Percentiles rank a stretch among this genome's conserved stretches.
phyloP scores from a whole-genome alignment of 2,329 filamentous ascomycete species.

The Diplodia seriata region DNA sequence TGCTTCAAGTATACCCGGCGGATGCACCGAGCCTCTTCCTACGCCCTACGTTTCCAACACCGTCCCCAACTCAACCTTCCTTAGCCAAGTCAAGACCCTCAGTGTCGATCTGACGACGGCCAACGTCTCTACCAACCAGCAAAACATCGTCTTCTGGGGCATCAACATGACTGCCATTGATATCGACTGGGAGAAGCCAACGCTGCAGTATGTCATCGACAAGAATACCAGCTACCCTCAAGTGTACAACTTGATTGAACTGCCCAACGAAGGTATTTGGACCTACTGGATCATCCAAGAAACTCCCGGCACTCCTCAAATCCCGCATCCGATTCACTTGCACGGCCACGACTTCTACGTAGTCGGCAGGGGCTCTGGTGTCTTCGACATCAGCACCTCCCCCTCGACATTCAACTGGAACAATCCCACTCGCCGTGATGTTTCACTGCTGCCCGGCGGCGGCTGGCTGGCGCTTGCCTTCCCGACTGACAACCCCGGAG shows the following conservation, averaged over 20 bases:
- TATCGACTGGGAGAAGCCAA: conserved; percentile 54
- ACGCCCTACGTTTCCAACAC: conserved; percentile 41
- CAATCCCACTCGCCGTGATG: conserved; percentile 44
- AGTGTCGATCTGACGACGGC: conserved; percentile 43
- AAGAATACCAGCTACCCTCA: conserved; percentile 51
- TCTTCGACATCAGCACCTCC: conserved; percentile 38
- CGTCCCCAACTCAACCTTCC: conserved; percentile 47
- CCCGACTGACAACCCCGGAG: conserved; percentile 57
- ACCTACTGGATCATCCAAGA: conserved; percentile 55
- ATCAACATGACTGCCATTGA: conserved; percentile 52
- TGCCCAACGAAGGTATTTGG: conserved; percentile 47
- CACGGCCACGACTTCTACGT: conserved; percentile 46
- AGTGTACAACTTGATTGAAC: conserved; percentile 51
- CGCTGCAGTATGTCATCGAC: conserved; percentile 52
- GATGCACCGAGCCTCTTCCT: conserved; percentile 40
- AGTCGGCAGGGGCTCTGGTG: conserved; percentile 43
- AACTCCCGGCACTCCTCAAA: conserved; percentile 39
- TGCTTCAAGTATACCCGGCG: conserved; percentile 35
- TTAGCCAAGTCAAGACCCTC: conserved; percentile 43
- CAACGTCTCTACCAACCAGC: conserved; percentile 45
- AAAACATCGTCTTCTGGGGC: conserved; percentile 50
- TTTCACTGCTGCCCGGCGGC: conserved; percentile 40
- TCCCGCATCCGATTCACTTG: conserved; percentile 43
- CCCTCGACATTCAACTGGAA: conserved; percentile 42
- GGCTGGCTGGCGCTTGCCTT: conserved; percentile 59